Evolutionary conservation across 371 early-diverging fungal species (phyloP).

Genomic region (Mucor mucedo): DNA sequence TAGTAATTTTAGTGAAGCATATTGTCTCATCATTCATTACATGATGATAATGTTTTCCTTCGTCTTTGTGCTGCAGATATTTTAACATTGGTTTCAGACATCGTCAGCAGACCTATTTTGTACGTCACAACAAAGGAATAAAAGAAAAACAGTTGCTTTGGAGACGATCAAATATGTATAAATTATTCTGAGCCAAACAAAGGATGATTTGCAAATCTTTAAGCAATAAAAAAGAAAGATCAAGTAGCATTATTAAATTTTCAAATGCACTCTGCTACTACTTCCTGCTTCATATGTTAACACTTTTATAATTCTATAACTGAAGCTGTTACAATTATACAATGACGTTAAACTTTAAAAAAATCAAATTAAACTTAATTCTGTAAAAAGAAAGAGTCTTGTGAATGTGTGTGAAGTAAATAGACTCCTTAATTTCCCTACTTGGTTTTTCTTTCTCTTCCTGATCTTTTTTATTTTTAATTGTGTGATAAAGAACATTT

Average conservation of each 20-base stretch:
- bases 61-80: constrained; percentile 15
- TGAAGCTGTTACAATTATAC: not conserved
- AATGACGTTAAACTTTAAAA: constrained; percentile 14
- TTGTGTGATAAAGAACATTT: not conserved
- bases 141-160: not conserved
- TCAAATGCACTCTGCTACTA: not conserved
- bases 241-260: not conserved
- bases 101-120: constrained; percentile 17
- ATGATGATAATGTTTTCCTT: not conserved
- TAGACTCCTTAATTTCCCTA: constrained; percentile 14
- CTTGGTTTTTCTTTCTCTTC: not conserved
- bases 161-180: constrained; percentile 8
- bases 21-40: not conserved
- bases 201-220: not conserved
- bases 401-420: constrained; percentile 13
- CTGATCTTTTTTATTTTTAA: not conserved
- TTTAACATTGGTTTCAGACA: constrained; percentile 17
- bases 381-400: constrained; percentile 16
- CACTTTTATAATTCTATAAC: not conserved
- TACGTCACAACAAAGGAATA: constrained; percentile 10
- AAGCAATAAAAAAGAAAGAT: not conserved
- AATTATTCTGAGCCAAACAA: not conserved
- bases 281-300: not conserved
- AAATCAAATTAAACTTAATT: constrained; percentile 21
- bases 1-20: not conserved